Evolutionary conservation across 2,329 filamentous ascomycete genomes (phyloP).

Genomic region (Nemania serpens): DNA sequence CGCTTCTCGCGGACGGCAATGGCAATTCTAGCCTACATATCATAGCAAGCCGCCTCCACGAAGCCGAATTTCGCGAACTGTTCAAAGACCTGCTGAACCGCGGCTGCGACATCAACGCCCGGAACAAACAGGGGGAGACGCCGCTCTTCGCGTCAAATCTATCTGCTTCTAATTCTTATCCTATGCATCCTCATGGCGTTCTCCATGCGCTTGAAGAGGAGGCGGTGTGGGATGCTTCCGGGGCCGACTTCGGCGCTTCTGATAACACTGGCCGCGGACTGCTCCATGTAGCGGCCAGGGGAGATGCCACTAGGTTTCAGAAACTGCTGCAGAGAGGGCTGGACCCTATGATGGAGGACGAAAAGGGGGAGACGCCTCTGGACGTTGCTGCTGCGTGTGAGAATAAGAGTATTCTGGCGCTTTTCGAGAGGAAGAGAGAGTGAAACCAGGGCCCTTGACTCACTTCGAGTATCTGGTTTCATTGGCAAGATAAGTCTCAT

Average conservation of each 20-base stretch:
- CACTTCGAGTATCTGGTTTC: no score
- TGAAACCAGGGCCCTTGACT: no score
- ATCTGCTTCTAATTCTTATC: not conserved
- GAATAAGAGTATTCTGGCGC: conserved; percentile 8
- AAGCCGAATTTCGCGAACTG: not conserved
- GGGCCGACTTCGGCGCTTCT: not conserved
- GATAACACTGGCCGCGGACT: conserved; percentile 8
- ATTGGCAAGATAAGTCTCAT: no score
- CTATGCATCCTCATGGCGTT: not conserved
- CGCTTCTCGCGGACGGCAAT: conserved; percentile 2
- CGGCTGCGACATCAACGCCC: conserved; percentile 7
- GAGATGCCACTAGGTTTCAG: not conserved
- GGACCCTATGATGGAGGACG: conserved; percentile 12
- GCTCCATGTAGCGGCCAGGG: conserved; percentile 5
- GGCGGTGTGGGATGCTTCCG: not conserved
- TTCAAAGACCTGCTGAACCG: not conserved
- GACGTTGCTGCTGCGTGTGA: conserved; percentile 16
- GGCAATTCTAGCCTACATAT: conserved; percentile 11
- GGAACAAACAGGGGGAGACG: conserved; percentile 10
- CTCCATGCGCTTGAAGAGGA: not conserved
- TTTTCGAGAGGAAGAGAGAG: conserved; percentile 10
- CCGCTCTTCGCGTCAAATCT: conserved; percentile 4
- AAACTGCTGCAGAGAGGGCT: conserved; percentile 5
- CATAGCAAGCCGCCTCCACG: not conserved
- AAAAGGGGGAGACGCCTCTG: conserved; percentile 5